Evolutionary conservation across 192 early-diverging fungal genomes (phyloP), one percentile per base, ranked within the genome.

Genomic region (Phycomyces nitens): DNA sequence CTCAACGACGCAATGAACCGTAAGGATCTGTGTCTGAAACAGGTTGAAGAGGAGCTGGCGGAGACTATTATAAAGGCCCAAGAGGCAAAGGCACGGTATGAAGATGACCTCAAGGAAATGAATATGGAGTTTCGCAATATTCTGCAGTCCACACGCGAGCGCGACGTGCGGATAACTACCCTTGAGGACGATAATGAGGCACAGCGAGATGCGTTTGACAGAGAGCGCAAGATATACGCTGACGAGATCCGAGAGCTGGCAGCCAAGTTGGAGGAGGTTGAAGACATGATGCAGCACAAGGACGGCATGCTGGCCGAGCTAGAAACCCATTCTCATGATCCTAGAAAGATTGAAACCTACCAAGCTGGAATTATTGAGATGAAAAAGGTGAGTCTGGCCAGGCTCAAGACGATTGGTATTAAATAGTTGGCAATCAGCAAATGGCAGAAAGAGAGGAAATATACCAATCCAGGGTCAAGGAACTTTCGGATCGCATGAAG

Each of bases 161-260:
- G 44, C 3, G 44, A 47, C 3, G 44, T 47, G 4, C 12, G 44
- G 44, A 47, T 47, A n/a, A 47, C 44, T 2, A 47, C 44, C 3
- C 44, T 47, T 11, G 44, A 47, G 44, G 44, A 47, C 44, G 44
- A 47, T 18, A 47, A 47, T 47, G 44, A 47, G 44, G 44, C 44
- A 47, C 44, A 47, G 44, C 12, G 44, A 11, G 44, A 47, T 47
- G 44, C 44, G 11, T 47, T 47, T 47, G 44, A 47, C 3, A 2
- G 44, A 18, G 44, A 47, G 12, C 12, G 44, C 12, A 18, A n/a
- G 11, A 47, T 47, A 3, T 47, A 47, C 11, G 44, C 44, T 2
- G 44, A 47, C 44, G 44, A 47, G 44, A 47, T 47, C 11, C 44
- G 44, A 3, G 44, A 47, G 3, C 12, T 47, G 44, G 44, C 44